Conservation (phyloP, 805 yeast genomes). For the Wickerhamomyces rabaulensis region DNA sequence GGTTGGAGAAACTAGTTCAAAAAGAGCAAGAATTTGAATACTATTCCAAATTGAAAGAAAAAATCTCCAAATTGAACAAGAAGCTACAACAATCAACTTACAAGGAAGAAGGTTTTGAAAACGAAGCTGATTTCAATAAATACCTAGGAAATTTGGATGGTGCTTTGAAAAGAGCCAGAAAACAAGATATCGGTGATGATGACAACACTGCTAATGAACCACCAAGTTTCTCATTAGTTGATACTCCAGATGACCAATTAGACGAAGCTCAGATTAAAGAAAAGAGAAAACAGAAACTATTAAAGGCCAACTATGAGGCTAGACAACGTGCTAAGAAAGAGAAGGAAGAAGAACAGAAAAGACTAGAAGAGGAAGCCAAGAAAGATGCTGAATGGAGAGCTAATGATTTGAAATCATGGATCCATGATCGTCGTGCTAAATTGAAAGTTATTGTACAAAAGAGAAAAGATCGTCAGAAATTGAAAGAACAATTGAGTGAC, state of each 20-base stretch:
- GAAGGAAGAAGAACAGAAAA: conserved; percentile 59
- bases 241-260: conserved; percentile 79
- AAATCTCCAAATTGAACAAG: conserved; percentile 44
- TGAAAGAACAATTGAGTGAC: conserved; percentile 75
- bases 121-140: conserved; percentile 63
- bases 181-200: conserved; percentile 59
- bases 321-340: conserved; percentile 77
- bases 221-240: conserved; percentile 70
- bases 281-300: conserved; percentile 75
- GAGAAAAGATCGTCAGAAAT: conserved; percentile 61
- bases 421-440: conserved; percentile 58
- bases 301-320: conserved; percentile 87
- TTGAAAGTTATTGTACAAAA: conserved; percentile 54
- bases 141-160: conserved; percentile 61
- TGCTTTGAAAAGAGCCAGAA: conserved; percentile 61
- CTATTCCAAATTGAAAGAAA: conserved; percentile 52
- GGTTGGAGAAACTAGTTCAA: conserved; percentile 74
- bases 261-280: conserved; percentile 78
- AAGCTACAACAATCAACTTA: conserved; percentile 50
- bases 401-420: conserved; percentile 74
- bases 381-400: conserved; percentile 78
- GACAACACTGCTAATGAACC: conserved; percentile 34
- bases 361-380: conserved; percentile 51
- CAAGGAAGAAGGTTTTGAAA: conserved; percentile 73
- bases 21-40: conserved; percentile 78